Conservation (phyloP, 371 early-diverging fungal species). For the Batkoa obscura region DNA sequence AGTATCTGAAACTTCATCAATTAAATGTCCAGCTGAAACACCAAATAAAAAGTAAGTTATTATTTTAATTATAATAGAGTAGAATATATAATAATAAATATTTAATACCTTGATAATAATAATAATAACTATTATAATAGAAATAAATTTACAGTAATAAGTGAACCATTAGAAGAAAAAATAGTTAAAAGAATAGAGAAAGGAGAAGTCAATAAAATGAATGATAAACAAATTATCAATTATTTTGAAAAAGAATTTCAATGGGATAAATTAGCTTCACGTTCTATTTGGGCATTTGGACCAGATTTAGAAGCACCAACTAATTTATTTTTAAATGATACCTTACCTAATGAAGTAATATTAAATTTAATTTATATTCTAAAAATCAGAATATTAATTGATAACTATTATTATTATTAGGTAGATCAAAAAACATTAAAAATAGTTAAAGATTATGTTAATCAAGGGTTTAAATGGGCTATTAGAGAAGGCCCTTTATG, state of each 20-base stretch:
- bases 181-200: constrained; percentile 82
- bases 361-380: not conserved
- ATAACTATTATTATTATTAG: constrained; percentile 1
- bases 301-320: constrained; percentile 79
- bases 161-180: constrained; percentile 82
- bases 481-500: constrained; percentile 89
- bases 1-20: constrained; percentile 78
- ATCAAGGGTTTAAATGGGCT: constrained; percentile 96
- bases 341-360: constrained; percentile 57
- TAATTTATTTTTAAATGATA: constrained; percentile 87
- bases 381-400: constrained; percentile 1
- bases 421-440: constrained; percentile 63
- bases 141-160: constrained; percentile 88
- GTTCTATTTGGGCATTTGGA: constrained; percentile 95
- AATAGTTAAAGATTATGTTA: constrained; percentile 62
- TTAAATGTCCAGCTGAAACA: constrained; percentile 91
- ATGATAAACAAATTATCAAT: constrained; percentile 50
- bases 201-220: constrained; percentile 29
- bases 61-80: too few species aligned
- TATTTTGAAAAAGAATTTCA: constrained; percentile 63
- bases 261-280: constrained; percentile 86
- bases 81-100: too few species aligned
- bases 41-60: constrained; percentile 79
- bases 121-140: constrained; percentile 20
- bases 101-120: too few species aligned